Percentiles rank a stretch among this genome's conserved stretches.
These are phyloP conservation scores for Chlorencoelia australis DNA, from an alignment of 2,329 filamentous ascomycete genomes.

Conservation along the genomic window DNA sequence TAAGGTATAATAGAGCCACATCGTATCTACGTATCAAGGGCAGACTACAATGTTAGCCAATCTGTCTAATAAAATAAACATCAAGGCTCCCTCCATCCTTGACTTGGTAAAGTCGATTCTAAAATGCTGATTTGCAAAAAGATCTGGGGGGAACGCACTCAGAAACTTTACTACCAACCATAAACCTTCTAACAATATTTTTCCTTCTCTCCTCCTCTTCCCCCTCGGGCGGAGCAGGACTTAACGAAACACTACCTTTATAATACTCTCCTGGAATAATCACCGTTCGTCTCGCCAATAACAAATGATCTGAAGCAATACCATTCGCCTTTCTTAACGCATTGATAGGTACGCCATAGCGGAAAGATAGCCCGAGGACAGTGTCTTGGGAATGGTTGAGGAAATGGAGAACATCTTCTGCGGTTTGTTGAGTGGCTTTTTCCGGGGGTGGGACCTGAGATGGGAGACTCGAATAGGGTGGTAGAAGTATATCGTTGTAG, in stretches of 20 bases:
- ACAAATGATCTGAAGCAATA: conserved; percentile 59
- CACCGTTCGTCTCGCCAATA: conserved; percentile 58
- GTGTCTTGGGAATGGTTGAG: conserved; percentile 60
- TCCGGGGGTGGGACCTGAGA: conserved; percentile 30
- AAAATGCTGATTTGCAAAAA: not conserved
- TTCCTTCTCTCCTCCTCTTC: conserved; percentile 67
- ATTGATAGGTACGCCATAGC: conserved; percentile 57
- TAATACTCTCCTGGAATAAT: conserved; percentile 64
- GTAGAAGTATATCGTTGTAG: not conserved
- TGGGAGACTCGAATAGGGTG: conserved; percentile 20
- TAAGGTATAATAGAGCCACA: conserved; percentile 63
- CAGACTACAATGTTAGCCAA: conserved; percentile 25
- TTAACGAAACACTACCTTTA: conserved; percentile 55
- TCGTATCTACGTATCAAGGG: conserved; percentile 42
- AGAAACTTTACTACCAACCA: conserved; percentile 67
- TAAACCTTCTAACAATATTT: conserved; percentile 62
- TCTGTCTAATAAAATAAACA: not conserved
- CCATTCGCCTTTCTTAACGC: conserved; percentile 58
- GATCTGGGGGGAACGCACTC: conserved; percentile 44
- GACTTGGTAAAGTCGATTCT: not conserved
- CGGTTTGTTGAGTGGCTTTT: conserved; percentile 4
- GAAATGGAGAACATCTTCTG: conserved; percentile 65
- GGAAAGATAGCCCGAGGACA: conserved; percentile 56
- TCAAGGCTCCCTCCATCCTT: not conserved
- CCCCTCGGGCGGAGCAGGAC: conserved; percentile 59